Conservation (phyloP, 805 yeast genomes). For the Metschnikowia aberdeeniae region DNA sequence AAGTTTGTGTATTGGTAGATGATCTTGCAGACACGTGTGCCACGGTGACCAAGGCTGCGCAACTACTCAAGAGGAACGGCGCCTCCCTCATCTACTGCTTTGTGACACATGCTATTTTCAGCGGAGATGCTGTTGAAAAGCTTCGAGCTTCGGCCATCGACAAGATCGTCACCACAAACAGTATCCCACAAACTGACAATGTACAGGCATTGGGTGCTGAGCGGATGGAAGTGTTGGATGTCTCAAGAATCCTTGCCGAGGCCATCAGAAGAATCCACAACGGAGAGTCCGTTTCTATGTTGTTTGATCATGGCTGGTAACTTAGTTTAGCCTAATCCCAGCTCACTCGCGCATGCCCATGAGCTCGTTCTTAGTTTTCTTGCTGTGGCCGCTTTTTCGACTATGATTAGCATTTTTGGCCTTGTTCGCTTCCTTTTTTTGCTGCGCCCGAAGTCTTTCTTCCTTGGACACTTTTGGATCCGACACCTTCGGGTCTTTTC, state of each 20-base stretch:
- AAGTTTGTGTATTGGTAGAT: conserved; percentile 86
- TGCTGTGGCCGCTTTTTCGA: conserved; percentile 58
- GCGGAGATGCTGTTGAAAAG: conserved; percentile 83
- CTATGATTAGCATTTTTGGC: conserved; percentile 60
- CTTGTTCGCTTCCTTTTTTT: conserved; percentile 51
- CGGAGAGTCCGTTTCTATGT: conserved; percentile 92
- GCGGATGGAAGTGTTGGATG: conserved; percentile 78
- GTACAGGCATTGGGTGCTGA: conserved; percentile 46
- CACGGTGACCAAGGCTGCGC: conserved; percentile 90
- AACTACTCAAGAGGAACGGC: conserved; percentile 87
- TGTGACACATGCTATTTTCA: conserved; percentile 88
- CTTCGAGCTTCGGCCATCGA: conserved; percentile 69
- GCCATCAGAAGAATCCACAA: conserved; percentile 94
- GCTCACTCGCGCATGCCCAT: conserved; percentile 21
- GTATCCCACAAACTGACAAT: conserved; percentile 79
- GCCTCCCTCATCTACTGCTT: conserved; percentile 82
- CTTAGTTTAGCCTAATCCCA: neutral
- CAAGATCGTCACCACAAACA: conserved; percentile 81
- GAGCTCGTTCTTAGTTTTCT: conserved; percentile 38
- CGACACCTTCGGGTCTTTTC: conserved; percentile 5
- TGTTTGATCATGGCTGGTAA: conserved; percentile 79
- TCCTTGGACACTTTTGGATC: neutral
- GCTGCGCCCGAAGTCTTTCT: conserved; percentile 2
- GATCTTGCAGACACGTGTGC: conserved; percentile 92
- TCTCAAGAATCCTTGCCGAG: conserved; percentile 85